phyloP scores from a whole-genome alignment of 495 filamentous ascomycete genomes.

The Annulohypoxylon nitens region DNA sequence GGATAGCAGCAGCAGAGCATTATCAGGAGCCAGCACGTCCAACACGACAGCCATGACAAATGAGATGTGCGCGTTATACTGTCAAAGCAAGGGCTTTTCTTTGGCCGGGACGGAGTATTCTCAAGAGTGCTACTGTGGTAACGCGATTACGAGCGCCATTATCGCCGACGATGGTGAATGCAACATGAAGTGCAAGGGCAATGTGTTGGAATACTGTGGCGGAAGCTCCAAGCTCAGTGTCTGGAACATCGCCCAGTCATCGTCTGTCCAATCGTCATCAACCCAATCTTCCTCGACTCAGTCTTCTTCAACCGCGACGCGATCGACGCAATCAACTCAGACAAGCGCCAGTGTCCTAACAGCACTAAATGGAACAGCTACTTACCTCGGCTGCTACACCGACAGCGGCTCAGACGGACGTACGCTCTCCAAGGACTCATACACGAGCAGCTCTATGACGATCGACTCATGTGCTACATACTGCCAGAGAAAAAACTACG shows the following conservation, averaged over 20 bases:
- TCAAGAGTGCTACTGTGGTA: slow-evolving; percentile 59
- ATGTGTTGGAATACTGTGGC: slow-evolving; percentile 58
- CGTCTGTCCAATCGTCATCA: not conserved
- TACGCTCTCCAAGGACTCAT: slow-evolving; percentile 26
- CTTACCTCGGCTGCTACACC: slow-evolving; percentile 30
- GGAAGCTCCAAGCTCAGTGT: slow-evolving; percentile 50
- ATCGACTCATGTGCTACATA: slow-evolving; percentile 40
- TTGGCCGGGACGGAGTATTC: slow-evolving; percentile 59
- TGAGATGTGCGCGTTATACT: slow-evolving; percentile 57
- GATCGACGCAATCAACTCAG: slow-evolving; percentile 6
- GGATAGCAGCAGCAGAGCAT: slow-evolving; percentile 33
- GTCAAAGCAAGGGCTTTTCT: slow-evolving; percentile 50
- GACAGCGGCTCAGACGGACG: slow-evolving; percentile 27
- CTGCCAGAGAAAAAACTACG: slow-evolving; percentile 44
- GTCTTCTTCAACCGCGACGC: not conserved
- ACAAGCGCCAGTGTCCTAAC: not conserved
- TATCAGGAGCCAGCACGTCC: slow-evolving; percentile 42
- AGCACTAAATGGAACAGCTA: slow-evolving; percentile 26
- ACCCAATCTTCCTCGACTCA: not conserved
- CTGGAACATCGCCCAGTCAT: slow-evolving; percentile 26
- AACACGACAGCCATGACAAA: slow-evolving; percentile 57
- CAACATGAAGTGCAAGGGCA: slow-evolving; percentile 56
- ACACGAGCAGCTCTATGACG: slow-evolving; percentile 37
- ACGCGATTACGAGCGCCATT: slow-evolving; percentile 40
- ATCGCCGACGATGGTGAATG: slow-evolving; percentile 52